Base-by-base conservation (phyloP, 495 filamentous ascomycete genomes). In the Halenospora varia region DNA sequence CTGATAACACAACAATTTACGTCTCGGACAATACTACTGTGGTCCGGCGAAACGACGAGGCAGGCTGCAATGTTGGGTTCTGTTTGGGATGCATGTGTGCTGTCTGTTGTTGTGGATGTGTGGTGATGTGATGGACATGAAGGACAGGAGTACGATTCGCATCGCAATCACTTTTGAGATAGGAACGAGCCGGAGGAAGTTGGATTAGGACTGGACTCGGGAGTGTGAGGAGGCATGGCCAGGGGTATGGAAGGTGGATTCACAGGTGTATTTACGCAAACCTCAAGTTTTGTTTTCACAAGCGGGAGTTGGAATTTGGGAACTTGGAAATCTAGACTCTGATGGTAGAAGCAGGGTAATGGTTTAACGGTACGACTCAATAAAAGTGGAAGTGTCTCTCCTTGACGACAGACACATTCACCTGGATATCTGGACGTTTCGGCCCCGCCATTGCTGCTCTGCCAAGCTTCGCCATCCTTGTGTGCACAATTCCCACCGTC, bases 401-500 rank as follows among this genome's bases (percentile, higher is more conserved):
- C 29, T 35, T 4, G 4, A 6, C 13, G 29, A 35, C 13, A 13
- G 29, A 35, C 13, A 35, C 29, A 35, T 35, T 35, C 4, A 35
- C 13, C 13, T 35, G 29, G 13, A 35, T 35, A 35, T 35, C 29
- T 35, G 29, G 29, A 4, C 13, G 29, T 13, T 13, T 35, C 13
- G 29, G 29, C 29, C 29, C 29, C 29, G 29, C 29, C 29, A 35
- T 4, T 35, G 29, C 29, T 35, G 29, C 29, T 13, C 29, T 4
- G 29, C 29, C 29, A 4, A 35, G 13, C 29, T 35, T 35, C 29
- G 29, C 29, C 29, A 35, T 66, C 10, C 66, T 39, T 18, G 60
- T 65, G 25, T 65, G 42, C 17, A 56, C 35, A 1, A 50, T 26
- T 19, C 22, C 22, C 4, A 56, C 58, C 1, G 55, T 59, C 10